Evolutionary conservation across 257 asterid species (phyloP).

Genomic region (Plantago elongata): DNA sequence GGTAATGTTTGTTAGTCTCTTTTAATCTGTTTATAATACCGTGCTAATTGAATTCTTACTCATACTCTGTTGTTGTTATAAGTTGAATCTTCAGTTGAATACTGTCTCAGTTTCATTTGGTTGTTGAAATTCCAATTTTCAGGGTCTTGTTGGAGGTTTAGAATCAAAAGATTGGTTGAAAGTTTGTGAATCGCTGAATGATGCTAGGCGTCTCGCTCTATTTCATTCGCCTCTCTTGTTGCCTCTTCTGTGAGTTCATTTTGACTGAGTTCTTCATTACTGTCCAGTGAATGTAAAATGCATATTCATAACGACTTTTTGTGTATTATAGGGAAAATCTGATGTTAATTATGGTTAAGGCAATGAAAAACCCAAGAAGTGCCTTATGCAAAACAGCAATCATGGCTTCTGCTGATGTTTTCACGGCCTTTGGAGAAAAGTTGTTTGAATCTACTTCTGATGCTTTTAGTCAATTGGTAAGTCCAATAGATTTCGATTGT

Average conservation of each 20-base stretch:
- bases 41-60: too few species aligned
- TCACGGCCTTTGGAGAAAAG: slow-evolving; percentile 62
- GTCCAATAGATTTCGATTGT: background rate
- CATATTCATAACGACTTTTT: background rate
- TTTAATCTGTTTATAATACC: too few species aligned
- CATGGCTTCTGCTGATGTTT: slow-evolving; percentile 87
- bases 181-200: slow-evolving; percentile 82
- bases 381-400: slow-evolving; percentile 86
- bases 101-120: too few species aligned
- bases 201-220: slow-evolving; percentile 68
- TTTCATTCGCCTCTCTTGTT: slow-evolving; percentile 57
- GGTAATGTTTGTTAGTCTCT: too few species aligned
- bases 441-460: slow-evolving; percentile 53
- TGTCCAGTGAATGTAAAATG: background rate
- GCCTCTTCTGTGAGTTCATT: slow-evolving; percentile 59
- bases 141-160: slow-evolving; percentile 77
- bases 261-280: background rate
- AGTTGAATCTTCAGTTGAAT: too few species aligned
- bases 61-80: too few species aligned
- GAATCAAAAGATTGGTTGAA: slow-evolving; percentile 96
- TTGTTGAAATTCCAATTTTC: background rate
- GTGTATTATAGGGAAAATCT: slow-evolving; percentile 55
- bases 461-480: slow-evolving; percentile 64
- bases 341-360: slow-evolving; percentile 53
- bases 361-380: slow-evolving; percentile 97